phyloP scores from a whole-genome alignment of 305 asterid species.

The Euphrasia arctica region DNA sequence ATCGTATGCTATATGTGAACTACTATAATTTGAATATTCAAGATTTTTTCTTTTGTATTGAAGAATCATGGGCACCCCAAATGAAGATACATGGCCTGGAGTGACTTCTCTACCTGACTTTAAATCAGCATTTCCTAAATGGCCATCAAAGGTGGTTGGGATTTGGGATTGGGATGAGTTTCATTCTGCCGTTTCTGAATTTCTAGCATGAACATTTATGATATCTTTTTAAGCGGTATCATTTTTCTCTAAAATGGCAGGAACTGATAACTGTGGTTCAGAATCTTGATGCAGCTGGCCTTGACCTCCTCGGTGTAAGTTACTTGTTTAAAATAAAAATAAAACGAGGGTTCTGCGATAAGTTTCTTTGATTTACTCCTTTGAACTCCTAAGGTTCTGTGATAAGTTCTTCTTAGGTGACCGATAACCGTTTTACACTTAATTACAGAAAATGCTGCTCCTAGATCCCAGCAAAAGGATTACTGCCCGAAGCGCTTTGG shows the following conservation, averaged over 20 bases:
- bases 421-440: too few relatives aligned
- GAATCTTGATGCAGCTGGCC: conserved; percentile 71
- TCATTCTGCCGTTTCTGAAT: not conserved
- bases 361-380: not conserved
- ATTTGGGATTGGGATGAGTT: conserved; percentile 10
- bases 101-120: too few relatives aligned
- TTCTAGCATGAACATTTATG: conserved; percentile 11
- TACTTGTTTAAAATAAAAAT: conserved; percentile 2
- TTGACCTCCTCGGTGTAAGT: conserved; percentile 92
- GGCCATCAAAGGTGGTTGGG: too few relatives aligned
- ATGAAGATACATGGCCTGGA: conserved; percentile 92
- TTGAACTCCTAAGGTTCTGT: not conserved
- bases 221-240: not conserved
- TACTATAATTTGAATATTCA: too few relatives aligned
- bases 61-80: conserved; percentile 95
- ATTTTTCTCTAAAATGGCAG: conserved; percentile 39
- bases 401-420: not conserved
- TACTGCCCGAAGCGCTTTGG: too few relatives aligned
- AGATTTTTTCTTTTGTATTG: conserved; percentile 28
- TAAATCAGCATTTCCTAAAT: conserved; percentile 88
- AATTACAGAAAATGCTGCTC: too few relatives aligned
- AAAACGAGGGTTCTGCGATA: not conserved
- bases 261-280: conserved; percentile 78
- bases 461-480: too few relatives aligned
- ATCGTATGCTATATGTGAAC: not conserved